A percentile compares a stretch with the other conserved stretches of the same genome.
These are phyloP conservation scores for Pythium vanterpoolii DNA, from an alignment of 352 stramenopile species.

Conservation along the genomic window DNA sequence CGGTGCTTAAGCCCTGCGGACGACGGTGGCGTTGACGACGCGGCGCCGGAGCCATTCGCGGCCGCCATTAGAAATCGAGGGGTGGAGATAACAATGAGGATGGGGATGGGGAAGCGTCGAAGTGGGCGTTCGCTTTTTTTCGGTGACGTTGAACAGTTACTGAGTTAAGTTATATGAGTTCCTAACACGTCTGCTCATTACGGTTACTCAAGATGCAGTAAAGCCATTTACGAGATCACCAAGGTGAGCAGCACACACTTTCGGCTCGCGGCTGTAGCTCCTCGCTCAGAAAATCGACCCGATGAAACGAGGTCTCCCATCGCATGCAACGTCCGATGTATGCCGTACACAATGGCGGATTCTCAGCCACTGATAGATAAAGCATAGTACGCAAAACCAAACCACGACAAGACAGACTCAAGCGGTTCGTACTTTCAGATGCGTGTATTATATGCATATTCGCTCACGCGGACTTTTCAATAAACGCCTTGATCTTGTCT, in stretches of 20 bases:
- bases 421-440: no score
- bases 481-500: conserved; percentile 89
- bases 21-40: not conserved
- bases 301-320: no score
- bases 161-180: not conserved
- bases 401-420: not conserved
- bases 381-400: no score
- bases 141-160: not conserved
- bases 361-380: no score
- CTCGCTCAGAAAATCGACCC: no score
- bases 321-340: no score
- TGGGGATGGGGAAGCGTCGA: not conserved
- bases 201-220: not conserved
- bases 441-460: conserved; percentile 1
- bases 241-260: not conserved
- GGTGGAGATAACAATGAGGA: not conserved
- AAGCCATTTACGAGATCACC: conserved; percentile 4
- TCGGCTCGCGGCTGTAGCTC: no score
- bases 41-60: not conserved
- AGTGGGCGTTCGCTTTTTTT: not conserved
- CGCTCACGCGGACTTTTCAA: conserved; percentile 60
- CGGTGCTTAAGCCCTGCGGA: conserved; percentile 16
- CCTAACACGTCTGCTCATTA: not conserved
- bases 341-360: no score
- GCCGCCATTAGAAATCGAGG: not conserved